Base-by-base conservation (phyloP, 805 yeast genomes). In the Cyberlindnera sargentensis region DNA sequence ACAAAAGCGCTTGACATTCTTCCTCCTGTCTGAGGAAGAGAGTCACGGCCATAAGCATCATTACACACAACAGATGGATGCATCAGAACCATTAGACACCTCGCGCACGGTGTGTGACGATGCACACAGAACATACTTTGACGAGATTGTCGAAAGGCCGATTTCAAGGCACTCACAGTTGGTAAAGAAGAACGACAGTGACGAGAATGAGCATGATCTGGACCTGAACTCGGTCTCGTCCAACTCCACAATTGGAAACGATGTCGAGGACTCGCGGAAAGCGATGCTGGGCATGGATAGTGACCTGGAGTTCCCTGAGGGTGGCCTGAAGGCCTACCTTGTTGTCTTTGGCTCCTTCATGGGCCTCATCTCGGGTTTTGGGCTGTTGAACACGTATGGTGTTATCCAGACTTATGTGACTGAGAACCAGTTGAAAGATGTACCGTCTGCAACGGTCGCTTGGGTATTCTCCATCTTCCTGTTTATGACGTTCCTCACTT, bases 381-480 rank as follows among this genome's bases (percentile, higher is more conserved):
- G 88, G 1, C 49, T 77, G 29, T 58, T 76, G 47, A 81, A 81
- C 51, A 62, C 80, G 2, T 63, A 73, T 30, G 86, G 87, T 49
- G 82, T 79, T 3, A 68, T 82, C 31, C 81, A 82, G 58, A 71
- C 82, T 0, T 77, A 80, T 50, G 68, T 82, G 9, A 67, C 76
- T 6, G 62, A 62, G 7, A 73, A 81, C 56, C 86, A 82, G 57
- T 59, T 82, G 48, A 61, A 64, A 2, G 52, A 68, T 36, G 57
- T 65, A 5, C 58, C 70, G 6, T 64, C 75, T 2, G 68, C 81
- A 1, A 60, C 74, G 2, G 67, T 78, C 5, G 72, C 83, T 4
- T 79, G 86, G 85, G 71, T 82, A 27, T 82, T 82, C 51, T 79
- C 87, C 2, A 60, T 80, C 30, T 75, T 70, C 55, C 58, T 72